Conservation (phyloP, 129 eudicot species). For the Apium graveolens region DNA sequence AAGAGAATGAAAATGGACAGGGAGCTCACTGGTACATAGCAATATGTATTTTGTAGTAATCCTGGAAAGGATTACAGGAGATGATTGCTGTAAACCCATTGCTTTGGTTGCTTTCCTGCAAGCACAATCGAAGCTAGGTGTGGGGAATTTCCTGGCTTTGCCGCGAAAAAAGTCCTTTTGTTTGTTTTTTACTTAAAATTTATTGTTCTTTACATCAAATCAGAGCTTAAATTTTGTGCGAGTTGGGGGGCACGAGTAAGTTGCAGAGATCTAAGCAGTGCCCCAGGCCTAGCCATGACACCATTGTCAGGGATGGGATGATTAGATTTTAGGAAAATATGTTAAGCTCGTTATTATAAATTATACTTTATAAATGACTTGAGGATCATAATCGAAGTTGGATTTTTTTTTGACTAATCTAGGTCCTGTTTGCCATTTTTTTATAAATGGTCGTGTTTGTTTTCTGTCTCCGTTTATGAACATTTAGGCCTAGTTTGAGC, state of each 20-base stretch:
- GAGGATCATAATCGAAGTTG: neutral
- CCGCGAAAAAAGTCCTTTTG: neutral
- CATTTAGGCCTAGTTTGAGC: too few species aligned
- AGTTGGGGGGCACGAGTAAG: neutral
- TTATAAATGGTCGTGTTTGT: neutral
- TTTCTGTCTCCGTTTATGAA: neutral
- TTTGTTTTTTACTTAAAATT: neutral
- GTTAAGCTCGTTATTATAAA: neutral
- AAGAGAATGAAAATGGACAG: constrained; percentile 91
- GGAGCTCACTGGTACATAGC: constrained; percentile 66
- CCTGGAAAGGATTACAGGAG: constrained; percentile 21
- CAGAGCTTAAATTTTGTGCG: constrained; percentile 1
- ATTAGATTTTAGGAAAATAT: constrained; percentile 1
- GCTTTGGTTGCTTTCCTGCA: neutral
- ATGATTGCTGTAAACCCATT: constrained; percentile 18
- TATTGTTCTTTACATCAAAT: neutral
- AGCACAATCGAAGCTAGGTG: neutral
- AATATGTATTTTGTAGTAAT: constrained; percentile 11
- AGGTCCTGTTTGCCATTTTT: neutral
- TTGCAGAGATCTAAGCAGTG: neutral
- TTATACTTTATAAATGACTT: neutral
- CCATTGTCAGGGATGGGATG: neutral
- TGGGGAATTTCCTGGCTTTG: neutral
- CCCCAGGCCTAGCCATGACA: constrained; percentile 1
- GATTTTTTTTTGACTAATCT: neutral